A percentile compares a stretch with the other conserved stretches of the same genome.
Conservation (phyloP, 495 filamentous ascomycete species). For the Aspergillus homomorphus region DNA sequence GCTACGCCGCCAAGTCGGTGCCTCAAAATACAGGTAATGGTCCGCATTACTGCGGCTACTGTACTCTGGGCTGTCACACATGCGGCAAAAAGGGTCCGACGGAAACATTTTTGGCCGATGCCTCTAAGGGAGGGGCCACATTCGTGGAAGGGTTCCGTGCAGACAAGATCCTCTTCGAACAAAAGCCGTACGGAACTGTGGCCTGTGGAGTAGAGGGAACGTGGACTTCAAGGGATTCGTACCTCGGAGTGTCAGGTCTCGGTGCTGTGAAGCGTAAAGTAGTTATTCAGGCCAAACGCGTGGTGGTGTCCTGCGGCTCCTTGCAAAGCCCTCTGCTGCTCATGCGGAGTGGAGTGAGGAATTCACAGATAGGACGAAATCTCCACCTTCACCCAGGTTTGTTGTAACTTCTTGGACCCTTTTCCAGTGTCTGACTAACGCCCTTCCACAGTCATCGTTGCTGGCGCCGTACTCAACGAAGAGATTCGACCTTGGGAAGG, state of each 20-base stretch:
- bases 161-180: slow-evolving; percentile 64
- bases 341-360: slow-evolving; percentile 68
- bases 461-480: slow-evolving; percentile 61
- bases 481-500: slow-evolving; percentile 77
- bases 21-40: slow-evolving; percentile 75
- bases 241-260: slow-evolving; percentile 52
- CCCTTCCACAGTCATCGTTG: slow-evolving; percentile 44
- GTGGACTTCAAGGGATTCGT: slow-evolving; percentile 69
- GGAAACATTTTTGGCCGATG: slow-evolving; percentile 74
- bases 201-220: slow-evolving; percentile 66
- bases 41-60: slow-evolving; percentile 75
- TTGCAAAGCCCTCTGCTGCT: slow-evolving; percentile 75
- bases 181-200: slow-evolving; percentile 49
- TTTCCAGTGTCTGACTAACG: slow-evolving; percentile 12
- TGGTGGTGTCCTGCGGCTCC: slow-evolving; percentile 71
- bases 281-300: slow-evolving; percentile 74
- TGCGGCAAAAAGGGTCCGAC: slow-evolving; percentile 75
- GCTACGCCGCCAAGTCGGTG: slow-evolving; percentile 64
- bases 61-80: slow-evolving; percentile 69
- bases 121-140: slow-evolving; percentile 65
- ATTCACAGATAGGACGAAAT: slow-evolving; percentile 79
- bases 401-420: slow-evolving; percentile 1
- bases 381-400: slow-evolving; percentile 74
- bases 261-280: slow-evolving; percentile 53
- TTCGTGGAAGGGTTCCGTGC: slow-evolving; percentile 79